phyloP scores from a whole-genome alignment of 2,329 filamentous ascomycete genomes.

The Gnomoniopsis sp. region DNA sequence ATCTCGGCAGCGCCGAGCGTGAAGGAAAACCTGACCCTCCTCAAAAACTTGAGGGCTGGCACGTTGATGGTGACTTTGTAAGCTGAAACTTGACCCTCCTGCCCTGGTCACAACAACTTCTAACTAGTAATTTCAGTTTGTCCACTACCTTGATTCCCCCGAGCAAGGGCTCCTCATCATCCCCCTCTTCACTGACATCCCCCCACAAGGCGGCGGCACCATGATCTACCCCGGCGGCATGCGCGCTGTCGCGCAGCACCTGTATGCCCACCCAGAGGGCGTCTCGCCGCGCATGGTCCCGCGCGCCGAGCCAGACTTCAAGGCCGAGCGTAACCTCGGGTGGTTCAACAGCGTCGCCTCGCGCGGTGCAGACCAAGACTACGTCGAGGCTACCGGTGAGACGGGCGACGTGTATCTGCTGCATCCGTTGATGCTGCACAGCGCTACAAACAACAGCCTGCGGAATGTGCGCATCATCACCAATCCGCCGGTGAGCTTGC shows the following conservation, averaged over 20 bases:
- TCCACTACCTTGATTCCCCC: slow-evolving; percentile 67
- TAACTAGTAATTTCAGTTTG: slow-evolving; percentile 38
- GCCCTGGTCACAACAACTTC: not conserved
- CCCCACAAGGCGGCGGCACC: slow-evolving; percentile 60
- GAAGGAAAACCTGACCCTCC: slow-evolving; percentile 49
- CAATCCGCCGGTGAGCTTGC: slow-evolving; percentile 52
- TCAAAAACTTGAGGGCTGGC: slow-evolving; percentile 56
- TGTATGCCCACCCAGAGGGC: slow-evolving; percentile 60
- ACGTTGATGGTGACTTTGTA: slow-evolving; percentile 66
- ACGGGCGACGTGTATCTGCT: slow-evolving; percentile 56
- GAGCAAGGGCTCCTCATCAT: slow-evolving; percentile 69
- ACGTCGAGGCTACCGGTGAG: slow-evolving; percentile 52
- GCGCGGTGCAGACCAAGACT: slow-evolving; percentile 35
- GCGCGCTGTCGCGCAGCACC: slow-evolving; percentile 52
- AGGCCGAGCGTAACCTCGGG: slow-evolving; percentile 35
- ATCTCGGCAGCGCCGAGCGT: slow-evolving; percentile 56
- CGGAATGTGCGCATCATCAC: slow-evolving; percentile 47
- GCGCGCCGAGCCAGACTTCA: slow-evolving; percentile 45
- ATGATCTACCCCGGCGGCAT: slow-evolving; percentile 61
- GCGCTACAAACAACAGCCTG: slow-evolving; percentile 44
- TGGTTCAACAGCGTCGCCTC: slow-evolving; percentile 42
- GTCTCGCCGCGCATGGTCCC: slow-evolving; percentile 64
- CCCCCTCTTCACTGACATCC: slow-evolving; percentile 63
- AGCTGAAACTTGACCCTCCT: no score
- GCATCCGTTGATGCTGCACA: slow-evolving; percentile 60